phyloP scores from a whole-genome alignment of 306 rosid species.

The Rosa multiflora region DNA sequence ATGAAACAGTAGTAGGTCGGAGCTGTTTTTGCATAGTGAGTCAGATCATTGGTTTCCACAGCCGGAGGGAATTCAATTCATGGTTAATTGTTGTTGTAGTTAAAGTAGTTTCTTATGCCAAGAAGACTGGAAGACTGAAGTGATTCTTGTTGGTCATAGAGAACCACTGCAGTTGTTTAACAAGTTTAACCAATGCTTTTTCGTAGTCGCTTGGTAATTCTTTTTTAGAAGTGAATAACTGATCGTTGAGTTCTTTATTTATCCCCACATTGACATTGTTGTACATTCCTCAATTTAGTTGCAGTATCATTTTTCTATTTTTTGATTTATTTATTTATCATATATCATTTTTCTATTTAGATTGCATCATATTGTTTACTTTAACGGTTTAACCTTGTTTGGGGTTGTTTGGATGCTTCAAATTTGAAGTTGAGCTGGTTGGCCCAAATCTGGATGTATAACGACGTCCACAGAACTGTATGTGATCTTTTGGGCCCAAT shows the following conservation, averaged over 20 bases:
- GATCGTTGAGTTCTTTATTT: background rate
- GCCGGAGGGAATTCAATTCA: conserved; percentile 3
- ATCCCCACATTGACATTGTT: background rate
- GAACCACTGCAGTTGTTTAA: background rate
- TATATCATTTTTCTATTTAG: background rate
- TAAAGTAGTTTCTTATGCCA: background rate
- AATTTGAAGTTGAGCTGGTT: background rate
- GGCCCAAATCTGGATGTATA: background rate
- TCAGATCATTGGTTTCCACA: background rate
- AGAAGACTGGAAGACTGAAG: conserved; percentile 12
- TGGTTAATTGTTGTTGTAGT: conserved; percentile 8
- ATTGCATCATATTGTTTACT: background rate
- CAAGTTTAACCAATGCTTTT: background rate
- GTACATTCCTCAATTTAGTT: background rate
- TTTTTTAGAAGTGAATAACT: background rate
- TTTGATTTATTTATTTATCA: too few species aligned
- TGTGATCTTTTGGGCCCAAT: background rate
- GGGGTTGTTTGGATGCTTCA: background rate
- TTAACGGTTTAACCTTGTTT: background rate
- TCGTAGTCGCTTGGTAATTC: background rate
- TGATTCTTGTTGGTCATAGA: background rate
- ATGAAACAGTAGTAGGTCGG: conserved; percentile 5
- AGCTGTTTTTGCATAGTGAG: background rate
- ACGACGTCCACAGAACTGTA: background rate
- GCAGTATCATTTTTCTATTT: background rate